Evolutionary conservation across 768 basidiomycete genomes (phyloP).

Genomic region (Boletus fagicola): DNA sequence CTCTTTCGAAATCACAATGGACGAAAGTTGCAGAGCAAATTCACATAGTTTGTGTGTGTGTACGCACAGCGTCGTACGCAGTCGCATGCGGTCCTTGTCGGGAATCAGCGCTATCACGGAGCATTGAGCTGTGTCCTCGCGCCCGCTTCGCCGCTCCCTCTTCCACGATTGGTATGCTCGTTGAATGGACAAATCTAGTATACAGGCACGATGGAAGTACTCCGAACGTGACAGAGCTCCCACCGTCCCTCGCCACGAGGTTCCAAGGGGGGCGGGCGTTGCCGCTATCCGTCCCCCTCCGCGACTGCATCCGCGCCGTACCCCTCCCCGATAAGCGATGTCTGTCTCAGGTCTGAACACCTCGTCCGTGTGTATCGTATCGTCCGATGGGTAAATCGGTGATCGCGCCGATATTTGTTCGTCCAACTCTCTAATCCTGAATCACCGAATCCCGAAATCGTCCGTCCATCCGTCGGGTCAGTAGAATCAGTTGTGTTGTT

Average conservation of each 20-base stretch:
- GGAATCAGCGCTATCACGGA: background rate
- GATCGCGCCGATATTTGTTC: constrained; percentile 3
- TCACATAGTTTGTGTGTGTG: constrained; percentile 7
- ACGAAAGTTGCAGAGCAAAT: constrained; percentile 1
- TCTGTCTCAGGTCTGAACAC: constrained; percentile 7
- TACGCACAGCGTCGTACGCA: background rate
- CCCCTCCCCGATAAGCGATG: constrained; percentile 2
- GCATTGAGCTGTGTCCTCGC: background rate
- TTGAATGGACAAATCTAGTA: background rate
- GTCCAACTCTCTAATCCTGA: background rate
- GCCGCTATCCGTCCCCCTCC: background rate
- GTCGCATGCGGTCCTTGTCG: background rate
- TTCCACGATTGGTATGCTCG: background rate
- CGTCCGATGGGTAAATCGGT: constrained; percentile 1
- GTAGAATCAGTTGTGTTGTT: background rate
- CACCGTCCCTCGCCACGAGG: constrained; percentile 1
- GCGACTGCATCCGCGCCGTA: background rate
- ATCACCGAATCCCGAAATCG: background rate
- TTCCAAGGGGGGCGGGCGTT: background rate
- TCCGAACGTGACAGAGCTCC: constrained; percentile 17
- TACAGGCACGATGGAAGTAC: background rate
- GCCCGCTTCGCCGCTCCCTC: background rate
- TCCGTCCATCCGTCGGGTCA: constrained; percentile 3
- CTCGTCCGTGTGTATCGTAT: background rate
- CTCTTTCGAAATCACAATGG: constrained; percentile 8